Conservation (phyloP, 495 filamentous ascomycete species). For the Eremomyces bilateralis region DNA sequence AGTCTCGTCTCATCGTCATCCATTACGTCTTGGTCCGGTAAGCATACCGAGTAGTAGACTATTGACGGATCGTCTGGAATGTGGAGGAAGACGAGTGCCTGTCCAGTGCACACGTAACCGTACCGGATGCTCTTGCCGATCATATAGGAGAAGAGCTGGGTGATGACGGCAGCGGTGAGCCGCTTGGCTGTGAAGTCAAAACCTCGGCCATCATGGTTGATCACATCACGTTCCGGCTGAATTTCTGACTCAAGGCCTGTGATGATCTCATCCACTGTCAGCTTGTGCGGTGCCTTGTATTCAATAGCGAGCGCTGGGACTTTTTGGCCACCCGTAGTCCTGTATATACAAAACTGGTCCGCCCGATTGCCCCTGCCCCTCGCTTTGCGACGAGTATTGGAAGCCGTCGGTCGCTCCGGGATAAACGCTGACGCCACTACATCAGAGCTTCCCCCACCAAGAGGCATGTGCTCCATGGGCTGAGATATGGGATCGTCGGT, state of each 20-base stretch:
- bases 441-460: not conserved
- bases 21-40: conserved; percentile 22
- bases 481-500: not conserved
- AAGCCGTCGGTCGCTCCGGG: no score
- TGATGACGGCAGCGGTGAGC: conserved; percentile 21
- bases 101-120: conserved; percentile 25
- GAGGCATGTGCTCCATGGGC: not conserved
- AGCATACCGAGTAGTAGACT: conserved; percentile 20
- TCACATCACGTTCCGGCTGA: conserved; percentile 14
- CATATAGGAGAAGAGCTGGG: conserved; percentile 29
- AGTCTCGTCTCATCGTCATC: conserved; percentile 13
- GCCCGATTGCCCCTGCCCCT: conserved; percentile 14
- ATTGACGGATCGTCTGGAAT: conserved; percentile 19
- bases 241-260: conserved; percentile 15
- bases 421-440: no score
- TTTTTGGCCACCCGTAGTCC: conserved; percentile 8
- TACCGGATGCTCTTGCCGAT: conserved; percentile 21
- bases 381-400: conserved; percentile 4
- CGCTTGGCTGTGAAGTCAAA: conserved; percentile 12
- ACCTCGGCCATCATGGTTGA: conserved; percentile 12
- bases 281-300: conserved; percentile 26
- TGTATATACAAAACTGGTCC: conserved; percentile 26
- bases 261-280: conserved; percentile 13
- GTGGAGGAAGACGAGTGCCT: conserved; percentile 26
- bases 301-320: conserved; percentile 18